These are phyloP conservation scores for Xylaria multiplex DNA, from an alignment of 2,329 filamentous ascomycete species.

Conservation along the genomic window DNA sequence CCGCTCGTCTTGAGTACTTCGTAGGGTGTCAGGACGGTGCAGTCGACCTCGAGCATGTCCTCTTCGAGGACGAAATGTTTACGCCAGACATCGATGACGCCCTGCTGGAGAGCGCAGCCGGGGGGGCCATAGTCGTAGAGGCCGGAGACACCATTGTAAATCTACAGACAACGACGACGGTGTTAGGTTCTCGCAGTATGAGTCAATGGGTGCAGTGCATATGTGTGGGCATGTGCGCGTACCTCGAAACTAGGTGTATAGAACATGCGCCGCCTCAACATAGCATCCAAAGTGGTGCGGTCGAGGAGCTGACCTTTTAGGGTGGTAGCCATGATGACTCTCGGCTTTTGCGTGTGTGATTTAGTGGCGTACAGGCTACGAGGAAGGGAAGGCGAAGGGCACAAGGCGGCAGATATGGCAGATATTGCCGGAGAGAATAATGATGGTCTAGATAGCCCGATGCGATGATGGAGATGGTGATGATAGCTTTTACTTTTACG, in stretches of 20 bases:
- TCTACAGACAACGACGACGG: slow-evolving; percentile 50
- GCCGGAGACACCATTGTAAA: slow-evolving; percentile 88
- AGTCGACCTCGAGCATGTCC: slow-evolving; percentile 95
- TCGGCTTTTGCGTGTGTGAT: slow-evolving; percentile 27
- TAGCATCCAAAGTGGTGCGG: slow-evolving; percentile 79
- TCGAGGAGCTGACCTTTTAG: slow-evolving; percentile 92
- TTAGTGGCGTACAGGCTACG: slow-evolving; percentile 2
- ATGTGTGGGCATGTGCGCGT: neutral
- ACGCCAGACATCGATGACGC: slow-evolving; percentile 88
- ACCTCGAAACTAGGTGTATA: slow-evolving; percentile 91
- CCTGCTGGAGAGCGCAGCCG: slow-evolving; percentile 85
- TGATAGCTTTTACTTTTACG: slow-evolving; percentile 27
- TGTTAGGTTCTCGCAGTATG: slow-evolving; percentile 3
- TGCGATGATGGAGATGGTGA: neutral
- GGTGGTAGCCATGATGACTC: slow-evolving; percentile 71
- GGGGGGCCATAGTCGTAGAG: slow-evolving; percentile 95
- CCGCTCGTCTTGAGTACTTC: slow-evolving; percentile 95
- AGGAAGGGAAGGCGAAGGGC: neutral
- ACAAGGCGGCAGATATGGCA: slow-evolving; percentile 1
- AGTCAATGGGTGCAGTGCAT: neutral
- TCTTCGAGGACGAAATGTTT: slow-evolving; percentile 94
- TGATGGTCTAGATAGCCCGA: slow-evolving; percentile 2
- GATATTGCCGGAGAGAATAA: slow-evolving; percentile 4
- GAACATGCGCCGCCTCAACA: slow-evolving; percentile 89
- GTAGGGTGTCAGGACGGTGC: slow-evolving; percentile 91